These are phyloP conservation scores for Venustampulla echinocandica DNA, from an alignment of 495 filamentous ascomycete species.

Conservation along the genomic window DNA sequence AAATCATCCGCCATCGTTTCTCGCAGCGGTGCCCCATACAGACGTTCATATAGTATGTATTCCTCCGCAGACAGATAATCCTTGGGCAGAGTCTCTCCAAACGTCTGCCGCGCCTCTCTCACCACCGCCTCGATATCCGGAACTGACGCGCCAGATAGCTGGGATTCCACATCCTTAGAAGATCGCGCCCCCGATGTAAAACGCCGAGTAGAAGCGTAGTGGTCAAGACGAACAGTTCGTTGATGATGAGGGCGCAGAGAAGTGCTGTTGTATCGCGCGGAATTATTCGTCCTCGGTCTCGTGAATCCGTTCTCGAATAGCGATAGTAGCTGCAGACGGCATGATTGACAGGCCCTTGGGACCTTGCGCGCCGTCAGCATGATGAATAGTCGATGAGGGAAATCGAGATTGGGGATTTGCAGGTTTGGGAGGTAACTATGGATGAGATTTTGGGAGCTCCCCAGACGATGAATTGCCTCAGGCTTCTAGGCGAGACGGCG, in stretches of 20 bases:
- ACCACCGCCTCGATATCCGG: constrained; percentile 54
- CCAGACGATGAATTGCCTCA: too few species aligned
- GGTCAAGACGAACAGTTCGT: constrained; percentile 15
- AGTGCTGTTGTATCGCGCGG: constrained; percentile 9
- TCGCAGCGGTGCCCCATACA: constrained; percentile 64
- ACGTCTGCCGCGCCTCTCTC: constrained; percentile 58
- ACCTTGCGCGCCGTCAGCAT: constrained; percentile 42
- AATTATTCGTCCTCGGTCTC: constrained; percentile 8
- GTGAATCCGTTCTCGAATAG: constrained; percentile 35
- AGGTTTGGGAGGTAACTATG: too few species aligned
- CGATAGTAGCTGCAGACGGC: constrained; percentile 37
- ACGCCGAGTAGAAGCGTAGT: constrained; percentile 20
- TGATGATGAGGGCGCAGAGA: constrained; percentile 6
- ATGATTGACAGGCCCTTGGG: constrained; percentile 39
- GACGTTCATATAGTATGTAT: constrained; percentile 63
- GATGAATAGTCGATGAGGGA: neutral
- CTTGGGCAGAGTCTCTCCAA: constrained; percentile 71
- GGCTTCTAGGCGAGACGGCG: too few species aligned
- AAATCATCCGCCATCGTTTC: constrained; percentile 50
- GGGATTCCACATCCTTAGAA: neutral
- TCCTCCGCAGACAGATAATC: constrained; percentile 61
- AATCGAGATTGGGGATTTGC: too few species aligned
- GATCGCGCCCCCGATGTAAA: constrained; percentile 27
- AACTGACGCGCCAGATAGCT: constrained; percentile 6
- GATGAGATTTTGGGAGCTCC: too few species aligned